Percentiles rank a stretch among this genome's conserved stretches.
phyloP scores from a whole-genome alignment of 2,329 filamentous ascomycete species.

The Endothia cerciana region DNA sequence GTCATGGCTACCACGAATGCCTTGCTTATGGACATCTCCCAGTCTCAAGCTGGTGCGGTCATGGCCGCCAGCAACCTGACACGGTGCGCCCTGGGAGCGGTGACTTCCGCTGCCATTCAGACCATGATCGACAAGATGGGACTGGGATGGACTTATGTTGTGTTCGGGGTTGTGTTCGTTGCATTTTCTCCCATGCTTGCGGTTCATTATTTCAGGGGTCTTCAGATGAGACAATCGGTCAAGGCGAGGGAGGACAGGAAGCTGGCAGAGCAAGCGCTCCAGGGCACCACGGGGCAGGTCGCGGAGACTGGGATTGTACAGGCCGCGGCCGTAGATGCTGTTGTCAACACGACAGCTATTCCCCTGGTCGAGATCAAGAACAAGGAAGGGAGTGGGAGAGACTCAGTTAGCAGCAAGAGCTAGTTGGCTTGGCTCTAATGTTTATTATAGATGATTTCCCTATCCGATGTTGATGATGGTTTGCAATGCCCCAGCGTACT shows the following conservation, averaged over 20 bases:
- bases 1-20: constrained; percentile 23
- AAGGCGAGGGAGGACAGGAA: constrained; percentile 11
- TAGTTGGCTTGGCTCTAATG: not conserved
- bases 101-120: constrained; percentile 17
- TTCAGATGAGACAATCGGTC: constrained; percentile 14
- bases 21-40: constrained; percentile 21
- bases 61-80: constrained; percentile 23
- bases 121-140: constrained; percentile 22
- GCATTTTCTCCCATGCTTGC: constrained; percentile 15
- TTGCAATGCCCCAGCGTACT: no score
- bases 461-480: not conserved
- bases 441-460: not conserved
- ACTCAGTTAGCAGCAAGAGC: not conserved
- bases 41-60: constrained; percentile 12
- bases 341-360: constrained; percentile 2
- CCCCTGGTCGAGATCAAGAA: constrained; percentile 16
- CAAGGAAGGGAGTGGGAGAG: constrained; percentile 9
- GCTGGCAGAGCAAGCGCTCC: not conserved
- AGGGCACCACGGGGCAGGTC: not conserved
- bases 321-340: constrained; percentile 4
- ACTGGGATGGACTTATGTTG: constrained; percentile 19
- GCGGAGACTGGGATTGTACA: not conserved
- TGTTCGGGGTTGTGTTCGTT: constrained; percentile 14
- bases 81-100: constrained; percentile 15
- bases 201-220: constrained; percentile 16